Percentiles rank a stretch among this genome's conserved stretches.
Evolutionary conservation across 2,329 filamentous ascomycete species (phyloP).

Genomic region (Diaporthe sp.): DNA sequence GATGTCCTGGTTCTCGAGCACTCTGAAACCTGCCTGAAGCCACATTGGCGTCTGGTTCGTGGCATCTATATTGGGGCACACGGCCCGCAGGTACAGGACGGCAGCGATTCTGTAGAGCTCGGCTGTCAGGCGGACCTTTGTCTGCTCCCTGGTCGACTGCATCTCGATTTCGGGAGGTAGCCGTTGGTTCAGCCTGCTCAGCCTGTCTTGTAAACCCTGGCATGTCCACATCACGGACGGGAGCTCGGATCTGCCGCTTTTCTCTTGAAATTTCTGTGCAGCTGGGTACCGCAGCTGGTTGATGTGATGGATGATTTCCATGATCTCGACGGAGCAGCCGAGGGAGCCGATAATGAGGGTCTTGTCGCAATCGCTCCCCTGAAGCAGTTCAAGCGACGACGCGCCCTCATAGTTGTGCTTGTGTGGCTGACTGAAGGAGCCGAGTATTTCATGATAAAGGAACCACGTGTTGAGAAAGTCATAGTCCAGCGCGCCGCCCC

Average conservation of each 20-base stretch:
- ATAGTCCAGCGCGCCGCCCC: slow-evolving; percentile 46
- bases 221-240: slow-evolving; percentile 46
- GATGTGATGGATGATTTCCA: slow-evolving; percentile 57
- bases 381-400: slow-evolving; percentile 46
- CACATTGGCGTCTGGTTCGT: slow-evolving; percentile 46
- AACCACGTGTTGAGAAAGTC: slow-evolving; percentile 61
- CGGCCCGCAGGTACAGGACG: slow-evolving; percentile 45
- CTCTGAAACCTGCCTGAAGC: slow-evolving; percentile 51
- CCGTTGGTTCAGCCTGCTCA: slow-evolving; percentile 46
- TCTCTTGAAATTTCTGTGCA: background rate
- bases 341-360: slow-evolving; percentile 58
- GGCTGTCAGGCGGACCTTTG: slow-evolving; percentile 56
- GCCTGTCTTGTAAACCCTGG: slow-evolving; percentile 44
- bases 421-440: slow-evolving; percentile 55
- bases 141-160: slow-evolving; percentile 38
- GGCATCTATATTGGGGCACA: slow-evolving; percentile 43
- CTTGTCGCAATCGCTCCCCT: slow-evolving; percentile 48
- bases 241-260: slow-evolving; percentile 3
- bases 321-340: slow-evolving; percentile 60
- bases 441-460: slow-evolving; percentile 60
- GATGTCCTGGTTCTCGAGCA: slow-evolving; percentile 53
- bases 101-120: slow-evolving; percentile 65
- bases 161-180: slow-evolving; percentile 46
- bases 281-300: slow-evolving; percentile 51
- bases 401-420: slow-evolving; percentile 42